These are phyloP conservation scores for Lichtheimia corymbifera DNA, from an alignment of 371 early-diverging fungal genomes.

Conservation along the genomic window DNA sequence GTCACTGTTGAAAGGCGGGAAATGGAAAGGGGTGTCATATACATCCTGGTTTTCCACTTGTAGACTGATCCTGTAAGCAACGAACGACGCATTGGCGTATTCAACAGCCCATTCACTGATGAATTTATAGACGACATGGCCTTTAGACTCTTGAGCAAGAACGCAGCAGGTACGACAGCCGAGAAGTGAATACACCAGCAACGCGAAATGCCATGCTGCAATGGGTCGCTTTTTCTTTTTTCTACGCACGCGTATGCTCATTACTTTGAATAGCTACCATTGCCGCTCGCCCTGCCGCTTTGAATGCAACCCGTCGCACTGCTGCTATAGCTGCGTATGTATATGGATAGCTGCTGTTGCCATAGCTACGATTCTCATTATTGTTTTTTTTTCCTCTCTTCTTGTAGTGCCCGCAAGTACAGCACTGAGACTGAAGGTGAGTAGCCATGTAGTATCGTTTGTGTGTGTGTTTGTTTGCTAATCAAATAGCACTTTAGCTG, in stretches of 20 bases:
- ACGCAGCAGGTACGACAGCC: slow-evolving; percentile 24
- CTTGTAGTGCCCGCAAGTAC: slow-evolving; percentile 38
- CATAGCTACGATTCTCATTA: neutral
- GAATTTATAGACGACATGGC: slow-evolving; percentile 10
- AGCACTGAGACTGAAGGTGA: slow-evolving; percentile 39
- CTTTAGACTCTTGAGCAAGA: slow-evolving; percentile 34
- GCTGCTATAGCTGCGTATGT: slow-evolving; percentile 48
- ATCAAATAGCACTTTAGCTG: slow-evolving; percentile 18
- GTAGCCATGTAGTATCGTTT: neutral
- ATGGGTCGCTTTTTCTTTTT: neutral
- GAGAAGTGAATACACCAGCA: neutral
- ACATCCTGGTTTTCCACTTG: no score
- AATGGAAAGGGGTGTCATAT: no score
- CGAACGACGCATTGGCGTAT: no score
- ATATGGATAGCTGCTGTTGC: neutral
- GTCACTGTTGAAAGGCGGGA: no score
- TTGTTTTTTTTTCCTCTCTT: slow-evolving; percentile 3
- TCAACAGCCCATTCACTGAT: no score
- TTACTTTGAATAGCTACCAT: slow-evolving; percentile 23
- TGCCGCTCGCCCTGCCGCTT: slow-evolving; percentile 44
- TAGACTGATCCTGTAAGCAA: no score
- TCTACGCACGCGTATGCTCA: neutral
- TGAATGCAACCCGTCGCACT: slow-evolving; percentile 40
- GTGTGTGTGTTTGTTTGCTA: neutral
- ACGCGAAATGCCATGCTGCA: neutral